Percentiles rank a stretch among this genome's conserved stretches.
Evolutionary conservation across 2,329 filamentous ascomycete species (phyloP).

Genomic region (Tolypocladium amazonense): DNA sequence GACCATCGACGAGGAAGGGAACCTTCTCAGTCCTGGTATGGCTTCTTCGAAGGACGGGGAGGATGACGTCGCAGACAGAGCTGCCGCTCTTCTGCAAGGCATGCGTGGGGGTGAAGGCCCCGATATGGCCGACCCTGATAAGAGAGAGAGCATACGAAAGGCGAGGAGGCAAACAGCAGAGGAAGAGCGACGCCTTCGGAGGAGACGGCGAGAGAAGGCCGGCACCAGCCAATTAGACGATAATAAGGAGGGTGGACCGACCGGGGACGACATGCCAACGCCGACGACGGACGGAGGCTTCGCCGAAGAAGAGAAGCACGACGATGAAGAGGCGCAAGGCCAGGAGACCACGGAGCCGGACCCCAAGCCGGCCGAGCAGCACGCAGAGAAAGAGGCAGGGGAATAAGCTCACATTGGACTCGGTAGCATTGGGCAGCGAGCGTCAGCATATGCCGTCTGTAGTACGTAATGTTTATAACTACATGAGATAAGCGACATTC

Average conservation of each 20-base stretch:
- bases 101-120: constrained; percentile 59
- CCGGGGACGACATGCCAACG: constrained; percentile 3
- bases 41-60: constrained; percentile 35
- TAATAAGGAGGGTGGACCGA: constrained; percentile 10
- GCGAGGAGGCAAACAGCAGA: constrained; percentile 62
- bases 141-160: constrained; percentile 51
- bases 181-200: constrained; percentile 59
- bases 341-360: constrained; percentile 4
- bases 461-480: constrained; percentile 27
- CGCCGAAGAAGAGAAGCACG: constrained; percentile 4
- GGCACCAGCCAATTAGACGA: constrained; percentile 22
- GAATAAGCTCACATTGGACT: constrained; percentile 5
- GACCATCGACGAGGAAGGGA: constrained; percentile 36
- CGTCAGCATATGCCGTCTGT: constrained; percentile 12
- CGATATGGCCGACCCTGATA: constrained; percentile 36
- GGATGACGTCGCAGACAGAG: constrained; percentile 75
- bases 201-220: constrained; percentile 55
- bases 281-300: constrained; percentile 4
- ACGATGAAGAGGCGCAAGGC: constrained; percentile 4
- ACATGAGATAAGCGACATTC: constrained; percentile 5
- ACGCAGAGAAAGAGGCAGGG: constrained; percentile 3
- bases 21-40: constrained; percentile 39
- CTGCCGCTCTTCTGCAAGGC: constrained; percentile 73
- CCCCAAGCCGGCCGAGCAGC: constrained; percentile 4
- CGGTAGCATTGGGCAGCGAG: constrained; percentile 9